Conservation (phyloP, 1,139 yeast genomes). For the Suhomyces ambrosiae region DNA sequence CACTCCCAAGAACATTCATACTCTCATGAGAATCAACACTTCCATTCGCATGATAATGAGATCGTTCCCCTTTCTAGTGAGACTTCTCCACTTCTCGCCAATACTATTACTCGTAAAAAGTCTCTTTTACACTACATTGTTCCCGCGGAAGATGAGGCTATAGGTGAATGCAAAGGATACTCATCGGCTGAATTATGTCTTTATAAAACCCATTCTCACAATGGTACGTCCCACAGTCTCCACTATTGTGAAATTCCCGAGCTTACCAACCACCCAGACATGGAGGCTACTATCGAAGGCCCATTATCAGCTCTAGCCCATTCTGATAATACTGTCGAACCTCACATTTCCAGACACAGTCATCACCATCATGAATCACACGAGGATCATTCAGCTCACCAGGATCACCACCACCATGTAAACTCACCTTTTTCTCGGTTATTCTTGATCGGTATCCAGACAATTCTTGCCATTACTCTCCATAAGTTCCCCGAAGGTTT, state of each 20-base stretch:
- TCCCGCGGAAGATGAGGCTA: slow-evolving; percentile 22
- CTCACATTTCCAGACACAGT: slow-evolving; percentile 10
- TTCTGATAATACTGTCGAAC: background rate
- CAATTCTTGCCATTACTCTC: slow-evolving; percentile 81
- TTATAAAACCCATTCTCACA: slow-evolving; percentile 10
- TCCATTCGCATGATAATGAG: slow-evolving; percentile 7
- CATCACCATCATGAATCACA: slow-evolving; percentile 13
- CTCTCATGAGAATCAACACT: slow-evolving; percentile 7
- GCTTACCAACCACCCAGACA: slow-evolving; percentile 10
- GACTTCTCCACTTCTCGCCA: slow-evolving; percentile 15
- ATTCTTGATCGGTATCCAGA: slow-evolving; percentile 84
- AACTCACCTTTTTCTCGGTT: slow-evolving; percentile 76
- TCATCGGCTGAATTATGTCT: slow-evolving; percentile 46
- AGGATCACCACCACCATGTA: slow-evolving; percentile 77
- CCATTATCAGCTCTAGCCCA: background rate
- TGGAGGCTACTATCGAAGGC: slow-evolving; percentile 1
- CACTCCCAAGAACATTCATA: background rate
- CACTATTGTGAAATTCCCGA: slow-evolving; percentile 46
- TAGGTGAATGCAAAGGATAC: slow-evolving; percentile 59
- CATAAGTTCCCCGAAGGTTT: slow-evolving; percentile 97
- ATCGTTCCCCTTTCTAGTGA: slow-evolving; percentile 11
- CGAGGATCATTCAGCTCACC: slow-evolving; percentile 20
- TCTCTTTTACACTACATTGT: slow-evolving; percentile 32
- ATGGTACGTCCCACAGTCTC: slow-evolving; percentile 18
- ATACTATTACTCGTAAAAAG: slow-evolving; percentile 18